These are phyloP conservation scores for Yarrowia phangngaensis DNA, from an alignment of 805 yeast species.

Conservation along the genomic window DNA sequence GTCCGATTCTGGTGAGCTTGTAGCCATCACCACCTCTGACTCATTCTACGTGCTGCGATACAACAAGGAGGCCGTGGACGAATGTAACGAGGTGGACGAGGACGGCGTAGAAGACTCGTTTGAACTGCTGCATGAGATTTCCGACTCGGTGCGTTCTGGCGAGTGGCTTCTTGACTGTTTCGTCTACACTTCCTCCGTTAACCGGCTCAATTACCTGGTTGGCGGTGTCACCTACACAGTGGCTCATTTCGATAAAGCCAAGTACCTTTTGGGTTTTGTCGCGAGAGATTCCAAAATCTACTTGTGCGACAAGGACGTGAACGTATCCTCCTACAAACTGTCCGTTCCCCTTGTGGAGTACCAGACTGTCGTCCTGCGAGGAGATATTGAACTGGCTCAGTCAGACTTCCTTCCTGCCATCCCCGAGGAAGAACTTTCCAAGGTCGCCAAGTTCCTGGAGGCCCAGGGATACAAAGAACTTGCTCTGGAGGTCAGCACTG, in stretches of 20 bases:
- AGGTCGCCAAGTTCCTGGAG: slow-evolving; percentile 88
- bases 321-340: slow-evolving; percentile 73
- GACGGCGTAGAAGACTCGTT: slow-evolving; percentile 88
- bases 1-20: slow-evolving; percentile 90
- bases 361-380: slow-evolving; percentile 92
- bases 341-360: slow-evolving; percentile 86
- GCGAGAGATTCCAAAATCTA: slow-evolving; percentile 88
- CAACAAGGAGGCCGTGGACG: slow-evolving; percentile 58
- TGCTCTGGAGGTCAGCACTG: slow-evolving; percentile 79
- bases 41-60: slow-evolving; percentile 74
- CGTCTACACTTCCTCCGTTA: slow-evolving; percentile 79
- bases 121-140: slow-evolving; percentile 76
- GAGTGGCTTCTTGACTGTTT: slow-evolving; percentile 98
- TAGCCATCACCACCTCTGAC: slow-evolving; percentile 67
- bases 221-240: slow-evolving; percentile 91
- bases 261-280: slow-evolving; percentile 82
- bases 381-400: slow-evolving; percentile 77
- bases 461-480: slow-evolving; percentile 83
- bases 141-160: slow-evolving; percentile 80
- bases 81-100: slow-evolving; percentile 53
- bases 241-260: slow-evolving; percentile 85
- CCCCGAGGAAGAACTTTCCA: slow-evolving; percentile 61
- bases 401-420: slow-evolving; percentile 55
- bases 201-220: slow-evolving; percentile 88
- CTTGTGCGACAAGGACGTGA: slow-evolving; percentile 85